phyloP scores from a whole-genome alignment of 2,329 filamentous ascomycete genomes.

The Colletotrichum spinosum region DNA sequence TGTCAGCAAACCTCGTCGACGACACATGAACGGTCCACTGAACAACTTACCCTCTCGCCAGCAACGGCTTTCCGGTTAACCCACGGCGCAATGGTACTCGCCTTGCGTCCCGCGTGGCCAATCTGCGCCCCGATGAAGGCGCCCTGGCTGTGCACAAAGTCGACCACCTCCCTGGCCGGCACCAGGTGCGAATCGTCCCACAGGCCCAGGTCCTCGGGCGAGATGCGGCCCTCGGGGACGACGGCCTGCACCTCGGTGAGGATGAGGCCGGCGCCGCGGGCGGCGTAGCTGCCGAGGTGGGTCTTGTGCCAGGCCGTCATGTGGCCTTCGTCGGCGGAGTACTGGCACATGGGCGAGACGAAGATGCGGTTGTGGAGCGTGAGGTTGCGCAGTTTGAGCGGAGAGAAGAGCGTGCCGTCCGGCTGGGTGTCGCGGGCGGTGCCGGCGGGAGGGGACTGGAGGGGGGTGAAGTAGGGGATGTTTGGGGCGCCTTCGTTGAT shows the following conservation, averaged over 20 bases:
- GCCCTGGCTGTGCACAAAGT: constrained; percentile 75
- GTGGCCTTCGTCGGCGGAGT: constrained; percentile 54
- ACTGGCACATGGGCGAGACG: constrained; percentile 62
- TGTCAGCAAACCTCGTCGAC: neutral
- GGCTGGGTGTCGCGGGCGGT: constrained; percentile 59
- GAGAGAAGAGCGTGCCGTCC: constrained; percentile 56
- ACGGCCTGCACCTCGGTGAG: constrained; percentile 79
- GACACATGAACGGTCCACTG: neutral
- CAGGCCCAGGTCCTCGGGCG: constrained; percentile 74
- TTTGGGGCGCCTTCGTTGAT: constrained; percentile 44
- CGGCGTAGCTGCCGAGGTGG: constrained; percentile 52
- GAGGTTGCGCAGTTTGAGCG: constrained; percentile 56
- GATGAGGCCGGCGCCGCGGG: constrained; percentile 66
- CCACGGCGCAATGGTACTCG: constrained; percentile 66
- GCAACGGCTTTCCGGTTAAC: constrained; percentile 64
- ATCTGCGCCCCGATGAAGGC: constrained; percentile 77
- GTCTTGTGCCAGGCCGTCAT: constrained; percentile 57
- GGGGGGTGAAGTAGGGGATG: constrained; percentile 60
- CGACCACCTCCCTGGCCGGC: constrained; percentile 66
- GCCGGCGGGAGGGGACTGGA: constrained; percentile 58
- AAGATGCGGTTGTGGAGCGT: constrained; percentile 59
- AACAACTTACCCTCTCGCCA: constrained; percentile 48
- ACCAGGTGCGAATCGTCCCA: constrained; percentile 80
- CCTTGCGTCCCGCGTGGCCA: constrained; percentile 75
- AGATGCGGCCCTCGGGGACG: constrained; percentile 76